Conservation (phyloP, 257 asterid genomes). For the Jasminum sambac region DNA sequence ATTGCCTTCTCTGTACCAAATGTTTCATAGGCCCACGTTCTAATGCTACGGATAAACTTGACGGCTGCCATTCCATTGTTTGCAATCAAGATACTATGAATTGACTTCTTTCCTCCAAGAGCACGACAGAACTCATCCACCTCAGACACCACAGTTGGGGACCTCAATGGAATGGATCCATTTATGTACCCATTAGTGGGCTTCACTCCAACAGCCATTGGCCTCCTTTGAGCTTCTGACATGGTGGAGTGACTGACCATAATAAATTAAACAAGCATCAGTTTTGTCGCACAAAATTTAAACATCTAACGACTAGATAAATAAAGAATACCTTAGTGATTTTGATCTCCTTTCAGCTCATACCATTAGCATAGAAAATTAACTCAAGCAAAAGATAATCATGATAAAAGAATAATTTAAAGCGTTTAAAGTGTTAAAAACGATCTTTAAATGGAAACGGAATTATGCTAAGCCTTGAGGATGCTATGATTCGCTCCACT, state of each 20-base stretch:
- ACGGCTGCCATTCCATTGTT: conserved; percentile 99
- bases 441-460: neutral
- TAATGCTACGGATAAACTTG: conserved; percentile 88
- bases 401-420: neutral
- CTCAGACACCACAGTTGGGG: conserved; percentile 51
- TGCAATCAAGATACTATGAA: conserved; percentile 91
- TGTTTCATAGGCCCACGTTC: conserved; percentile 98
- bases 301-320: conserved; percentile 4
- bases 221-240: conserved; percentile 96
- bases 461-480: neutral
- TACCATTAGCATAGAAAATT: conserved; percentile 3
- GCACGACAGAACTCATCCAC: conserved; percentile 80
- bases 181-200: conserved; percentile 47
- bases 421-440: neutral
- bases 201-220: conserved; percentile 29
- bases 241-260: conserved; percentile 56
- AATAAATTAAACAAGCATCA: conserved; percentile 12
- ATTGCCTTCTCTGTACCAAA: conserved; percentile 97
- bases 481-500: conserved; percentile 18
- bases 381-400: neutral
- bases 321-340: conserved; percentile 8
- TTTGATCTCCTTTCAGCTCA: neutral
- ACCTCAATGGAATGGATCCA: conserved; percentile 63
- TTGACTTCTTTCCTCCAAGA: conserved; percentile 80
- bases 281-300: conserved; percentile 16